Evolutionary conservation across 23 red algal species (phyloP), one percentile per base, ranked within the genome.

Genomic region (Pyropia haitanensis): DNA sequence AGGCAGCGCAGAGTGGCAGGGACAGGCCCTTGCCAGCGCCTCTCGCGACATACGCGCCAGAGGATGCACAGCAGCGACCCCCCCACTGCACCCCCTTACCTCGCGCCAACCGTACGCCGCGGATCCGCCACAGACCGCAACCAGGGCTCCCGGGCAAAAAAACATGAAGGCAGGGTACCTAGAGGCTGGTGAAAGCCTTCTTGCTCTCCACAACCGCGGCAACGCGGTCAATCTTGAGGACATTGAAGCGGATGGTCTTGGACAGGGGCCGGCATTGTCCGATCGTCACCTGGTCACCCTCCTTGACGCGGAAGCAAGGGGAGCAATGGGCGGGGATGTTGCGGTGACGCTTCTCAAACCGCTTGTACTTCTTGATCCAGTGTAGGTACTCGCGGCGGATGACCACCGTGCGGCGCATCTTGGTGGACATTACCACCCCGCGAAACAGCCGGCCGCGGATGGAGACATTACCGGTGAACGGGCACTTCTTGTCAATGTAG

Each of bases 401-500:
- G 22, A 98, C 87, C 22, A 98, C 83, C 24, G 94, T 98, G 64
- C 88, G 80, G 69, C 57, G 91, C 94, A 98, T 98, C 80, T 98
- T 98, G 23, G 94, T 98, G 46, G 77, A 85, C 67, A 98, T 63
- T 15, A 98, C 86, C 13, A 87, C 83, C 49, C 94, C 94, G 54
- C 94, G 87, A 53, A 98, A 82, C 15, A 98, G 68, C 26, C 85
- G 68, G 21, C 94, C 94, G 32, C 94, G 85, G 58, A 98, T 87
- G 58, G 83, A 89, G 8, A 98, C 94, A 65, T 91, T 75, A n/a
- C 94, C 85, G 15, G 94, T 98, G 75, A 98, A 98, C 10, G 94
- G 94, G 59, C 94, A 98, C 80, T 98, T 98, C 67, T 98, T 98
- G 71, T 98, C 94, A 20, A 98, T 72, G 58, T 87, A 98, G 18